These are phyloP conservation scores for Cyberlindnera bimundalis DNA, from an alignment of 805 yeast species.

Conservation along the genomic window DNA sequence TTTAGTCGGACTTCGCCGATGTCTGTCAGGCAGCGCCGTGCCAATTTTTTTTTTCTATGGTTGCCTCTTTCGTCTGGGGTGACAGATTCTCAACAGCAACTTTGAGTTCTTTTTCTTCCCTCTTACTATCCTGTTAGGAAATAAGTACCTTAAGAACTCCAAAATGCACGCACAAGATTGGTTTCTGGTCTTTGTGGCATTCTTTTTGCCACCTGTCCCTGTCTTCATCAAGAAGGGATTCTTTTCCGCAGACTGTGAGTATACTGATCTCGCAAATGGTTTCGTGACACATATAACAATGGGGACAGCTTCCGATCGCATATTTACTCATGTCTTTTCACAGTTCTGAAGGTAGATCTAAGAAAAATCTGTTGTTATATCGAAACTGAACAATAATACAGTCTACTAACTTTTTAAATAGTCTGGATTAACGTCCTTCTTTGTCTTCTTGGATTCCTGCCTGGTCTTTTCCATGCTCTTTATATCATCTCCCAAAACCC, in stretches of 20 bases:
- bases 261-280: not conserved
- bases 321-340: not conserved
- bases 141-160: too few species aligned
- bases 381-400: too few species aligned
- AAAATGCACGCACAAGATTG: conserved; percentile 50
- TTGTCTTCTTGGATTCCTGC: conserved; percentile 61
- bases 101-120: too few species aligned
- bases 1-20: not conserved
- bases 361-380: too few species aligned
- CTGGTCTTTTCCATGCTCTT: conserved; percentile 67
- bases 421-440: conserved; percentile 57
- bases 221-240: conserved; percentile 67
- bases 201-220: conserved; percentile 70
- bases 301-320: too few species aligned
- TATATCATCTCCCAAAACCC: conserved; percentile 62
- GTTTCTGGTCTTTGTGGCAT: conserved; percentile 64
- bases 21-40: conserved; percentile 6
- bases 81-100: too few species aligned
- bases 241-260: conserved; percentile 48
- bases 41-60: not conserved
- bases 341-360: too few species aligned
- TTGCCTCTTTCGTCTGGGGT: not conserved
- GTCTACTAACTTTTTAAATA: conserved; percentile 12
- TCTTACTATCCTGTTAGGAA: too few species aligned
- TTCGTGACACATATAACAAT: not conserved